Evolutionary conservation across 768 basidiomycete species (phyloP), one percentile per base, ranked within the genome.

Genomic region (Macrolepiota dolichaula): DNA sequence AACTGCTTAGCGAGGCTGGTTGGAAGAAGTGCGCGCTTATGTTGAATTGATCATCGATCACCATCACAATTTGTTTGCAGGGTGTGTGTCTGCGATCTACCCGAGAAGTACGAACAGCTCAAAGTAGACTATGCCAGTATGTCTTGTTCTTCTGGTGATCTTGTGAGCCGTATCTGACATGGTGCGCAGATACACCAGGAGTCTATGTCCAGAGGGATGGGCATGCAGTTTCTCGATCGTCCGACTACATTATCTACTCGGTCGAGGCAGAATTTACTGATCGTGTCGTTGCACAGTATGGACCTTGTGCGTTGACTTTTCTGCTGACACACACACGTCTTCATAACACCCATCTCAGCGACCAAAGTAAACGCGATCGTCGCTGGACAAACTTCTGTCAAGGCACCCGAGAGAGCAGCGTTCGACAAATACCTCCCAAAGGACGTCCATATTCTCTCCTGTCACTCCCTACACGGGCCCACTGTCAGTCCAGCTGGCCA

Each of bases 231-330:
- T 88, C 96, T 2, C 84, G 96, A 10, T 82, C 89, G 3, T 91
- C 94, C 29, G 96, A 98, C 74, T 92, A 94, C 65, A 91, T 98
- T 72, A 82, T 98, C 69, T 98, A 98, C 73, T 91, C 92, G n/a
- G 94, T 98, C 51, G 96, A 98, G 70, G 95, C 96, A n/a, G 94
- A 94, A 67, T 88, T 81, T 68, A 90, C 98, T 62, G 85, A 85
- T 36, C 72, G 77, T 1, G 93, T 96, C 19, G 96, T 98, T 7
- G 80, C 80, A 10, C 81, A 92, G 66, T 98, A 87, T 68, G 96
- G 96, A 7, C 93, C 95, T n/a, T 96, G 94, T 95, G 65, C 63
- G 91, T 79, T 61, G 29, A 58, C 19, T 12, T 3, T 50, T 24
- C 29, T 32, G 29, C 7, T 32, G 29, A 32, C 29, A 32, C 7